These are phyloP conservation scores for Saccharomycopsis capsularis DNA, from an alignment of 805 yeast genomes.

Conservation along the genomic window DNA sequence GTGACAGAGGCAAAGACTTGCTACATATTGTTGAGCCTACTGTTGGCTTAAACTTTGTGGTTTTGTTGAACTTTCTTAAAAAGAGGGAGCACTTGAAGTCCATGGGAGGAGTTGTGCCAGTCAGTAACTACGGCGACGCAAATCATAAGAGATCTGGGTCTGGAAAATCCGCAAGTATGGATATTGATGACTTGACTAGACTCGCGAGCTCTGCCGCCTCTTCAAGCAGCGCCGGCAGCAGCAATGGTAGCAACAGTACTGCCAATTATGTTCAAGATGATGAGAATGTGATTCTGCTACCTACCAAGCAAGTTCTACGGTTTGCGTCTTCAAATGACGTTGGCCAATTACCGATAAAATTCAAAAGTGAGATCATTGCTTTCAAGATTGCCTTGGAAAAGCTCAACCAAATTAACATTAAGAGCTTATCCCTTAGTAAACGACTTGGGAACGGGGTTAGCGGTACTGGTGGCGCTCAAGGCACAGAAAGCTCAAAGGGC, in stretches of 20 bases:
- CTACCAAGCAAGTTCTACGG: slow-evolving; percentile 69
- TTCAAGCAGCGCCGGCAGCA: not conserved
- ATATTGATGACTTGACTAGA: not conserved
- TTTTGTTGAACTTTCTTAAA: slow-evolving; percentile 65
- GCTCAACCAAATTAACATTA: slow-evolving; percentile 28
- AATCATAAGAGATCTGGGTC: too few species aligned
- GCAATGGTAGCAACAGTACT: slow-evolving; percentile 10
- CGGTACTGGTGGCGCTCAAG: slow-evolving; percentile 20
- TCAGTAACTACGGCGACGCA: slow-evolving; percentile 6
- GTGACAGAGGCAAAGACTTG: slow-evolving; percentile 77
- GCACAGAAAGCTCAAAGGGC: slow-evolving; percentile 23
- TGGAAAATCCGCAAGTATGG: not conserved
- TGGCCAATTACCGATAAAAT: slow-evolving; percentile 52
- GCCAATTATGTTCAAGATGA: slow-evolving; percentile 17
- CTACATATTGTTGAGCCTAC: slow-evolving; percentile 65
- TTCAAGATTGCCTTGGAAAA: slow-evolving; percentile 55
- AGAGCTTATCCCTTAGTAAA: not conserved
- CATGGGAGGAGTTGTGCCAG: slow-evolving; percentile 25
- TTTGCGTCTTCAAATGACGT: slow-evolving; percentile 72
- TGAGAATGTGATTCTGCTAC: slow-evolving; percentile 35
- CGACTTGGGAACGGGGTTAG: not conserved
- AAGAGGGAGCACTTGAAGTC: slow-evolving; percentile 63
- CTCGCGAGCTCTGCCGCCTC: not conserved
- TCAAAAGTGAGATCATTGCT: slow-evolving; percentile 67
- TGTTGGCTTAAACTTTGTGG: slow-evolving; percentile 56